Conservation (phyloP, 441 rosid genomes). For the Populus hybrid region DNA sequence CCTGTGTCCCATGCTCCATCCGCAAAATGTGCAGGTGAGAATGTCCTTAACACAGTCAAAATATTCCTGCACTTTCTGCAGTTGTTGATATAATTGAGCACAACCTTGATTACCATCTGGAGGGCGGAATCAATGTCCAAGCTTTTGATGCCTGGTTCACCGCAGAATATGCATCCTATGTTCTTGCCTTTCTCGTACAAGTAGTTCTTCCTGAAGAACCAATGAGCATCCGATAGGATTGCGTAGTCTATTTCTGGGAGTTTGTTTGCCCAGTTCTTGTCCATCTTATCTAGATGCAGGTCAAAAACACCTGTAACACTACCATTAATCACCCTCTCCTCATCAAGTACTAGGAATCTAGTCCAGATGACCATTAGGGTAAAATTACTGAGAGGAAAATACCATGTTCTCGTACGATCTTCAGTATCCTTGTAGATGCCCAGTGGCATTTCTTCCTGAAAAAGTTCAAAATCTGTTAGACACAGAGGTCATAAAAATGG, state of each 20-base stretch:
- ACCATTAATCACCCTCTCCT: conserved; percentile 47
- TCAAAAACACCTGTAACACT: conserved; percentile 42
- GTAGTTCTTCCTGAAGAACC: conserved; percentile 75
- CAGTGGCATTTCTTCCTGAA: conserved; percentile 63
- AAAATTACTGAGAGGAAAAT: conserved; percentile 55
- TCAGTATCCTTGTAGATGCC: conserved; percentile 50
- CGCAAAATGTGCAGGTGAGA: conserved; percentile 86
- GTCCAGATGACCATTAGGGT: conserved; percentile 67
- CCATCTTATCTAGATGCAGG: conserved; percentile 47
- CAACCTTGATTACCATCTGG: conserved; percentile 38
- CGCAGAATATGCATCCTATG: conserved; percentile 66
- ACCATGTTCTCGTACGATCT: conserved; percentile 64
- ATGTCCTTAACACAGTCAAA: conserved; percentile 59
- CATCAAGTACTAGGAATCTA: conserved; percentile 53
- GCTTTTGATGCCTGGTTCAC: conserved; percentile 39
- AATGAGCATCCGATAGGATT: conserved; percentile 64
- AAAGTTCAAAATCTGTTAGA: neutral
- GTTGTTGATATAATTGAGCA: conserved; percentile 35
- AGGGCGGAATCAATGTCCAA: conserved; percentile 40
- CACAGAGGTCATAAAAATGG: neutral
- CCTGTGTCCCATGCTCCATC: conserved; percentile 77
- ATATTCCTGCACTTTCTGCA: conserved; percentile 37
- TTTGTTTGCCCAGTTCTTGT: conserved; percentile 44
- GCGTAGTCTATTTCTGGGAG: conserved; percentile 48
- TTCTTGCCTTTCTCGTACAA: conserved; percentile 35